phyloP scores from a whole-genome alignment of 129 eudicot genomes.

The Centella asiatica region DNA sequence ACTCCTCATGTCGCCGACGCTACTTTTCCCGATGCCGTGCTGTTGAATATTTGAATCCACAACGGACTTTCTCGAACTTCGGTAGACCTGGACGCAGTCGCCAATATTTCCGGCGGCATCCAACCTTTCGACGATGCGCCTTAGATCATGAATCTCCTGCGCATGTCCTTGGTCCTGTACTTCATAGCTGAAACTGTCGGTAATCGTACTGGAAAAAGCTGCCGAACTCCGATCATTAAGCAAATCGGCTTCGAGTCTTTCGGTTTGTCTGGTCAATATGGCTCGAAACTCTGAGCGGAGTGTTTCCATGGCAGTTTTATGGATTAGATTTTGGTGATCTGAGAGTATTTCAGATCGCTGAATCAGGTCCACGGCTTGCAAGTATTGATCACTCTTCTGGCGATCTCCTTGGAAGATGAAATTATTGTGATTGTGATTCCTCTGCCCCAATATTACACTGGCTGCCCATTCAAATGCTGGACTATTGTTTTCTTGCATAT shows the following conservation, averaged over 20 bases:
- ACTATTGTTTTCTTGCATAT: no score
- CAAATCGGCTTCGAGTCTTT: neutral
- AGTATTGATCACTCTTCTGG: no score
- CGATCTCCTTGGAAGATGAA: no score
- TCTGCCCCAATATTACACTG: no score
- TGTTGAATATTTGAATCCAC: neutral
- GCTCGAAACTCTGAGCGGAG: neutral
- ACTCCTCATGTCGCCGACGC: neutral
- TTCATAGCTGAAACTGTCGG: slow-evolving; percentile 14
- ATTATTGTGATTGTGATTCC: no score
- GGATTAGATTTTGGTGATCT: neutral
- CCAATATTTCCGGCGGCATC: slow-evolving; percentile 9
- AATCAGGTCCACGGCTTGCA: no score
- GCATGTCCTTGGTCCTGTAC: neutral
- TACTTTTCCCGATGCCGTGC: slow-evolving; percentile 13
- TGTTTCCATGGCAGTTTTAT: neutral
- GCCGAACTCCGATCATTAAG: neutral
- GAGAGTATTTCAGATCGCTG: no score
- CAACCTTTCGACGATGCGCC: slow-evolving; percentile 12
- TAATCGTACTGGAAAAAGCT: slow-evolving; percentile 12
- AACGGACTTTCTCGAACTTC: neutral
- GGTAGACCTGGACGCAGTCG: slow-evolving; percentile 9
- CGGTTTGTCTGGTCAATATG: neutral
- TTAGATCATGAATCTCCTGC: slow-evolving; percentile 5
- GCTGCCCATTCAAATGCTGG: no score